These are phyloP conservation scores for Barnettozyma siamensis DNA, from an alignment of 805 yeast species.

Conservation along the genomic window DNA sequence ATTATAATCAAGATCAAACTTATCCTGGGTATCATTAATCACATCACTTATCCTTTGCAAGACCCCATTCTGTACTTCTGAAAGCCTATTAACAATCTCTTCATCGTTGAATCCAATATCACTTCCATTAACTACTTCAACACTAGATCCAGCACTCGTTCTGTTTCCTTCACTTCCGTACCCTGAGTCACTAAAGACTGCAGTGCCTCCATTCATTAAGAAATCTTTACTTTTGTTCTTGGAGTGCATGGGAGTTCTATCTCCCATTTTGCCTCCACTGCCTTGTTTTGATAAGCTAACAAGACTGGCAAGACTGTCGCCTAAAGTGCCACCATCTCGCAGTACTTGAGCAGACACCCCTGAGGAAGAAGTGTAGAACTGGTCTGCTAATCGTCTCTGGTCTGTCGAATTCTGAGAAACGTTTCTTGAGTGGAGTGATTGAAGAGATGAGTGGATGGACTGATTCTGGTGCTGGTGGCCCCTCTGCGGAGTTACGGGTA, in stretches of 20 bases:
- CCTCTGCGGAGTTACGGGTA: too few relatives aligned
- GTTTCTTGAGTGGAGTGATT: not conserved
- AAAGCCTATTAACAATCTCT: not conserved
- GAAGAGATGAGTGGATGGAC: not conserved
- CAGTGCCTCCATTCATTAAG: not conserved
- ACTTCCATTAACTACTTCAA: not conserved
- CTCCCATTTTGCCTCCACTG: not conserved
- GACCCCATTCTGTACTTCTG: not conserved
- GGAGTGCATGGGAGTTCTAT: not conserved
- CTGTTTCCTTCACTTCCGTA: not conserved
- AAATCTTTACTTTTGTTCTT: not conserved
- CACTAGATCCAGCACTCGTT: not conserved
- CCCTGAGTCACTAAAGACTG: too few relatives aligned
- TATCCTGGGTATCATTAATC: slow-evolving; percentile 3
- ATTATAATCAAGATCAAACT: not conserved
- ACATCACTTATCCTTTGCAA: not conserved
- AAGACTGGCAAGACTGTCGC: too few relatives aligned
- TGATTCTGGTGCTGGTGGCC: not conserved
- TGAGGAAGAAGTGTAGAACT: not conserved
- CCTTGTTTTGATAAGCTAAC: too few relatives aligned
- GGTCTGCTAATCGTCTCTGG: slow-evolving; percentile 2
- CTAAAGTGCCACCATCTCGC: too few relatives aligned
- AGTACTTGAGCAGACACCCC: too few relatives aligned
- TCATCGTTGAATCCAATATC: not conserved
- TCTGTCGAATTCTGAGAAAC: not conserved